phyloP scores from a whole-genome alignment of 164 flowering plant species.

The Buxus sempervirens region DNA sequence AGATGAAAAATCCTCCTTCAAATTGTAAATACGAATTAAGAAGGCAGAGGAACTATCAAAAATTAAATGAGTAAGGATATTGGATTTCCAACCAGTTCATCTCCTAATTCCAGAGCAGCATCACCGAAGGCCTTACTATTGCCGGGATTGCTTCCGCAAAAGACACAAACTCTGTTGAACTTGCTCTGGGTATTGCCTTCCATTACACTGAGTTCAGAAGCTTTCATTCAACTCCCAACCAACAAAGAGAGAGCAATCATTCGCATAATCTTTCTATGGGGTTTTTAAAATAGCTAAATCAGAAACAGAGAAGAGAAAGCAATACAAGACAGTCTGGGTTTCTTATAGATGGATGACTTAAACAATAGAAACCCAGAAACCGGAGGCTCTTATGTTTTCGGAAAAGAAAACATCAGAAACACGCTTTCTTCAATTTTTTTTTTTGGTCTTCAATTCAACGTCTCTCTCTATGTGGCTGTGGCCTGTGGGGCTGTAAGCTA shows the following conservation, averaged over 20 bases:
- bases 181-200: constrained; percentile 27
- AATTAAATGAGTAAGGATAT: neutral
- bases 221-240: constrained; percentile 1
- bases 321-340: constrained; percentile 3
- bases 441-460: constrained; percentile 9
- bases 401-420: constrained; percentile 4
- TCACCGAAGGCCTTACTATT: constrained; percentile 54
- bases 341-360: neutral
- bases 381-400: neutral
- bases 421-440: constrained; percentile 6
- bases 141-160: constrained; percentile 76
- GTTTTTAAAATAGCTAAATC: no score
- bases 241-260: constrained; percentile 3
- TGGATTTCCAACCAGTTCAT: constrained; percentile 50
- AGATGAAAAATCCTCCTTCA: neutral
- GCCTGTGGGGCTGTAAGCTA: neutral
- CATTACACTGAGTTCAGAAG: constrained; percentile 17
- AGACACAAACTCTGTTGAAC: constrained; percentile 66
- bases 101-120: constrained; percentile 70
- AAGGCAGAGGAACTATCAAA: neutral
- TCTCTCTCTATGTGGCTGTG: constrained; percentile 13
- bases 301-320: neutral
- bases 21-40: neutral
- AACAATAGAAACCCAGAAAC: neutral
- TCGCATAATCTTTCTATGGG: neutral